These are phyloP conservation scores for Trichoderma arundinaceum DNA, from an alignment of 2,329 filamentous ascomycete species.

Conservation along the genomic window DNA sequence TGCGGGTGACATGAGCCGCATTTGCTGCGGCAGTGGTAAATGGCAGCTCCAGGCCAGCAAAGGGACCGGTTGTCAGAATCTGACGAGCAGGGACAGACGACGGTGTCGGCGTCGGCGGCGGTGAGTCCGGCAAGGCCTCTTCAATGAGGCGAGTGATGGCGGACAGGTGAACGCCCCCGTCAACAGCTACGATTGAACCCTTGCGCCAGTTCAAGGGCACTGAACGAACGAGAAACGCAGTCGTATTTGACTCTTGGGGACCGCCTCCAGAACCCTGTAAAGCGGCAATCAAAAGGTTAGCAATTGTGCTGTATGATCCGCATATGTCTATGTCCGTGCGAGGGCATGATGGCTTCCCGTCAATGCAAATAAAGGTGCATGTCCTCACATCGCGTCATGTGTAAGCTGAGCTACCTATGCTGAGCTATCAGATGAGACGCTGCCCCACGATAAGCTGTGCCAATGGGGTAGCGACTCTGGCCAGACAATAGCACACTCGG, in stretches of 20 bases:
- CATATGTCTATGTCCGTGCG: conserved; percentile 3
- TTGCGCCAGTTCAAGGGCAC: conserved; percentile 78
- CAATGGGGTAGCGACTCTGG: conserved; percentile 16
- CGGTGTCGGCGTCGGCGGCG: conserved; percentile 35
- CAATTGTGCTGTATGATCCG: conserved; percentile 33
- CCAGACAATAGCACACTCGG: conserved; percentile 20
- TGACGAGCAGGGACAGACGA: conserved; percentile 48
- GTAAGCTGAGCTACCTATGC: conserved; percentile 13
- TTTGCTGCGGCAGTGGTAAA: conserved; percentile 73
- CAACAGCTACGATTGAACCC: conserved; percentile 86
- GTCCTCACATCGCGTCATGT: not conserved
- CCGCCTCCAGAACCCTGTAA: conserved; percentile 84
- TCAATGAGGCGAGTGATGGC: conserved; percentile 83
- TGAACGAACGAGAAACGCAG: conserved; percentile 86
- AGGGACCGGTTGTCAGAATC: conserved; percentile 71
- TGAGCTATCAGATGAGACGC: conserved; percentile 14
- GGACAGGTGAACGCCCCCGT: conserved; percentile 88
- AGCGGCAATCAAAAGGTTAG: conserved; percentile 34
- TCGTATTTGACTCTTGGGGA: conserved; percentile 87
- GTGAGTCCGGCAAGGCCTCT: conserved; percentile 50
- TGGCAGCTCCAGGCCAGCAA: conserved; percentile 76
- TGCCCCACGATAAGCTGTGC: conserved; percentile 25
- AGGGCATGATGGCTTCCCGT: not conserved
- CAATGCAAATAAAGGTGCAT: conserved; percentile 4
- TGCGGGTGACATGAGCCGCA: conserved; percentile 77